Conservation (phyloP, 2,329 filamentous ascomycete species). For the Plectosphaerella cucumerina region DNA sequence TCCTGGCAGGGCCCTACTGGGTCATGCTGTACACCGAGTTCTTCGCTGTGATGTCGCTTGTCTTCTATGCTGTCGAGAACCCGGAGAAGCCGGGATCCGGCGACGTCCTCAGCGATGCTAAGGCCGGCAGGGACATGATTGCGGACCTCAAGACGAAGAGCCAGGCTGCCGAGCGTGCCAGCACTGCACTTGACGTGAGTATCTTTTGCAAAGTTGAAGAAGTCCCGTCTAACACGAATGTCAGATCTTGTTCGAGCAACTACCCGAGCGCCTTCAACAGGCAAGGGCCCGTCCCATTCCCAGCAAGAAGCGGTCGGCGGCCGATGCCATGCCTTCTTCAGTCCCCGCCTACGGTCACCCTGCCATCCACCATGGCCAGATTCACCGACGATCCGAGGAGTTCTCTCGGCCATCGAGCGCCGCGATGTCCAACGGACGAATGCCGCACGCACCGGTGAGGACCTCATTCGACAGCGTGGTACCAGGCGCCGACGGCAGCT, state of each 20-base stretch:
- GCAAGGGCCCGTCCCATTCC: conserved; percentile 31
- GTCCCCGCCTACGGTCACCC: conserved; percentile 22
- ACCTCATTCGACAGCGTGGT: conserved; percentile 29
- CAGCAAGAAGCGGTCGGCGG: conserved; percentile 55
- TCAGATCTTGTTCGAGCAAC: conserved; percentile 75
- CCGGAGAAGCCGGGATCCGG: conserved; percentile 68
- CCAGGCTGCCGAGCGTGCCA: conserved; percentile 84
- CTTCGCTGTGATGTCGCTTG: conserved; percentile 72
- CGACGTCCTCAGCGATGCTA: conserved; percentile 81
- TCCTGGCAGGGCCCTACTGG: conserved; percentile 81
- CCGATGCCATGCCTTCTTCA: conserved; percentile 32
- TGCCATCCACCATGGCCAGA: conserved; percentile 24
- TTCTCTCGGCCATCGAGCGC: conserved; percentile 24
- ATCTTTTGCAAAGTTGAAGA: neutral
- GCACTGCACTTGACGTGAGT: conserved; percentile 69
- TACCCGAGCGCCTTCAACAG: conserved; percentile 68
- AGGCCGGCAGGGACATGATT: conserved; percentile 79
- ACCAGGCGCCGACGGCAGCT: conserved; percentile 22
- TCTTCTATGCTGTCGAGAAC: conserved; percentile 79
- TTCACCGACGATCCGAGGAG: conserved; percentile 28
- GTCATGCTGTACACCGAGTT: conserved; percentile 83
- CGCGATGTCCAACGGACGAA: conserved; percentile 14
- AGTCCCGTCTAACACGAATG: neutral
- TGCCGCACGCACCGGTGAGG: conserved; percentile 12
- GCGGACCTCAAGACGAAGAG: conserved; percentile 76